Evolutionary conservation across 768 basidiomycete genomes (phyloP), one percentile per base, ranked within the genome.

Genomic region (Serendipita indica): DNA sequence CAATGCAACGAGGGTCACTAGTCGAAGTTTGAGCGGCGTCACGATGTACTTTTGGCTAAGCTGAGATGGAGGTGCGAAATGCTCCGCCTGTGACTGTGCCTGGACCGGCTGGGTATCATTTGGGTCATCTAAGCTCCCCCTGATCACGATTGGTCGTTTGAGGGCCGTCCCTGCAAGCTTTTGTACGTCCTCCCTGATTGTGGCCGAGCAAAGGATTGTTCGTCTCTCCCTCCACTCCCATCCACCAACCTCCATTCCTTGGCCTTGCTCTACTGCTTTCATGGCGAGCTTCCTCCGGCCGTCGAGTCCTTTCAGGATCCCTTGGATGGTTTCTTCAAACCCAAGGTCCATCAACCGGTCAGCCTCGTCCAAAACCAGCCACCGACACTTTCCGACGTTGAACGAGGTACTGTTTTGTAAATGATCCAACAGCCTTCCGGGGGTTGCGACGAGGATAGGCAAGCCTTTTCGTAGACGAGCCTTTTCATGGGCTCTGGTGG

Each of bases 311-410:
- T 84, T 79, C 33, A 98, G 72, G 62, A 98, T 96, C 1, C 89
- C 91, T 59, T 79, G 80, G 65, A 99, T 86, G 0, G 91, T 89
- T 67, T 98, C 92, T 69, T 96, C 93, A 62, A 99, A 99, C 0
- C 96, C 96, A 39, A 98, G 80, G 63, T 98, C 93, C 93, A 98
- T 98, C 56, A 99, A 73, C 39, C 92, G 77, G 71, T 99, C 96
- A 3, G 94, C 93, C 73, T 99, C 96, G 67, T 99, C 96, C 25
- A 98, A 80, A 6, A 99, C 83, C 30, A 99, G 76, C 91, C 94
- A 99, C 46, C 89, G 81, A 68, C 89, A 89, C 72, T 93, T 94
- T 57, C 86, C 91, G 58, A 93, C 79, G 61, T 92, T 84, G 71
- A 99, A 90, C 0, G 89, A 84, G 0, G 87, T 80, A 0, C 96